Evolutionary conservation across 2,329 filamentous ascomycete species (phyloP), one percentile per base, ranked within the genome.

Genomic region (Gliomastix tumulicola): DNA sequence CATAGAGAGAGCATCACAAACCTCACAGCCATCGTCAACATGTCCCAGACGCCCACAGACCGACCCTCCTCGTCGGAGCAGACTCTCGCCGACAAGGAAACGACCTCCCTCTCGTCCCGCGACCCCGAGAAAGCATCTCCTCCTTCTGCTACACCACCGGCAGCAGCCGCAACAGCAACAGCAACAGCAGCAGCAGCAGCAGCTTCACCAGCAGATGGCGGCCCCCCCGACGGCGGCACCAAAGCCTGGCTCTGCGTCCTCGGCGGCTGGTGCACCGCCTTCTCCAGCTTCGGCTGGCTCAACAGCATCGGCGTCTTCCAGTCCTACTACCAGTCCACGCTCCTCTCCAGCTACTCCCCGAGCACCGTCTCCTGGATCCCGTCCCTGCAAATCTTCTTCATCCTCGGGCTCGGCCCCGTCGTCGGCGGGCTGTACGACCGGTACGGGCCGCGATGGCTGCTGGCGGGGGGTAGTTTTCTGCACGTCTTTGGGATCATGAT

Each of bases 401-500:
- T 82, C 63, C 71, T 73, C 48, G 60, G 51, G 18, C 53, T 60
- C 47, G 61, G 63, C 51, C 76, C 78, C 1, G 47, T 84, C 7
- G 68, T 79, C n/a, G 82, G 82, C 3, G 69, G 65, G 21, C 39
- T 81, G 0, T 83, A 71, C 45, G 82, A 86, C 47, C 72, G 63
- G 38, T 73, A 76, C 39, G 82, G 82, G 0, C 76, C 80, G 0
- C 66, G 70, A 20, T 68, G 60, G 32, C 56, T 84, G 1, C 50
- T 81, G 2, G 22, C 76, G 2, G 49, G 51, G 11, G 76, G 76
- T 13, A 68, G 64, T 1, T 54, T 79, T 36, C 49, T 78, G 22
- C 71, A 79, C 38, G 68, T 82, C 13, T 71, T 82, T 37, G 71
- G 74, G 3, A 49, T 82, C 6, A 80, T 83, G 74, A 79, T 82